phyloP scores from a whole-genome alignment of 139 green algal species.

The Yamagishiella unicocca region DNA sequence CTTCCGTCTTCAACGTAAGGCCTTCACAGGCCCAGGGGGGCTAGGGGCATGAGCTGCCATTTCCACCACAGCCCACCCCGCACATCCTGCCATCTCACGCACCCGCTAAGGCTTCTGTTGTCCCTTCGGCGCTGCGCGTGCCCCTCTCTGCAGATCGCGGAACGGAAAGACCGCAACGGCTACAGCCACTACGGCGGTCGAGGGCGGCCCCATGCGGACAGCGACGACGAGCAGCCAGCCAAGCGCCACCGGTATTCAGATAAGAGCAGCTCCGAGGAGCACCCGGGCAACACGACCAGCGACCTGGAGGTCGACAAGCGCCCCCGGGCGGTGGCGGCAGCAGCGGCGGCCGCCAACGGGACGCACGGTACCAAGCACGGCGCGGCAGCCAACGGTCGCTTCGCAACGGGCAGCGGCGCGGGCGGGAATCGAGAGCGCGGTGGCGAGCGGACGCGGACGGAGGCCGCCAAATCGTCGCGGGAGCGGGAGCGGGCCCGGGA shows the following conservation, averaged over 20 bases:
- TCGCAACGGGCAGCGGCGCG: background rate
- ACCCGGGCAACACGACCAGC: background rate
- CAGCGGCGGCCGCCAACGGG: background rate
- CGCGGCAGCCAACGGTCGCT: background rate
- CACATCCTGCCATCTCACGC: too few relatives aligned
- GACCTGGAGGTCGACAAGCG: conserved; percentile 8
- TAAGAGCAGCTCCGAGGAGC: conserved; percentile 35
- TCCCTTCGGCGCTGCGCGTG: background rate
- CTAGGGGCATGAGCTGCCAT: too few relatives aligned
- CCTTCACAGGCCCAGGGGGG: too few relatives aligned
- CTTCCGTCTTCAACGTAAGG: too few relatives aligned
- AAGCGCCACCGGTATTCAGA: conserved; percentile 41
- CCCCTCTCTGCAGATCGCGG: conserved; percentile 39
- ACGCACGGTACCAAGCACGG: conserved; percentile 8
- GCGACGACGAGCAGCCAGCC: conserved; percentile 42
- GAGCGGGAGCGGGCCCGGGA: background rate
- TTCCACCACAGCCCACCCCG: too few relatives aligned
- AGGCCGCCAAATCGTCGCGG: background rate
- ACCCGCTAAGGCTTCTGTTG: too few relatives aligned
- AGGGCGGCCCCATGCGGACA: conserved; percentile 1
- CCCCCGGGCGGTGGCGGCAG: background rate
- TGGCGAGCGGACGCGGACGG: background rate
- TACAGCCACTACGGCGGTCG: conserved; percentile 32
- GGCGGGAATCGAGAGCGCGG: background rate
- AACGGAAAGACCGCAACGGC: conserved; percentile 61